Percentiles rank a stretch among this genome's conserved stretches.
Evolutionary conservation across 768 basidiomycete species (phyloP).

Genomic region (Suillus subluteus): DNA sequence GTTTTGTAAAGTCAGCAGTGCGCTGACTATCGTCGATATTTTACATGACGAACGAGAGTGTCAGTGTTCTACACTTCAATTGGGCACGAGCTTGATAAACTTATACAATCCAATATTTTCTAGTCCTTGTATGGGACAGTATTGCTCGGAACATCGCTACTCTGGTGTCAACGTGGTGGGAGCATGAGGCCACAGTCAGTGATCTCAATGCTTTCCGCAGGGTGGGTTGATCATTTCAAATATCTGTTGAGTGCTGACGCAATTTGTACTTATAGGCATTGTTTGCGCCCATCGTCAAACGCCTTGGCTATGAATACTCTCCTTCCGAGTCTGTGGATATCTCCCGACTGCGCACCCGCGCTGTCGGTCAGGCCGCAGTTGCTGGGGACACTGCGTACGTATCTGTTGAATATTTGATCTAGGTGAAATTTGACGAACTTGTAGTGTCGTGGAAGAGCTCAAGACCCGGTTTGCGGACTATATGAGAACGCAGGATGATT

Average conservation of each 20-base stretch:
- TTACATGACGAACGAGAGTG: conserved; percentile 80
- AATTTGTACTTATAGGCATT: conserved; percentile 45
- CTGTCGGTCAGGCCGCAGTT: conserved; percentile 59
- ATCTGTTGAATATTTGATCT: not conserved
- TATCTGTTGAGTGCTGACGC: not conserved
- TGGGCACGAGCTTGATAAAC: conserved; percentile 7
- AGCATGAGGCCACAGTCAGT: conserved; percentile 57
- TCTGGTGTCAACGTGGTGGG: conserved; percentile 81
- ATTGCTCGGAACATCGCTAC: conserved; percentile 58
- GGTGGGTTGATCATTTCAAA: conserved; percentile 42
- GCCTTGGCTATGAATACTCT: conserved; percentile 77
- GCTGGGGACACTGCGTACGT: conserved; percentile 47
- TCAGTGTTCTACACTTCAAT: conserved; percentile 36
- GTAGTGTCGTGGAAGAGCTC: conserved; percentile 77
- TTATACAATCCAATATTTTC: conserved; percentile 9
- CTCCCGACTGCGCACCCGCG: conserved; percentile 73
- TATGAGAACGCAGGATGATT: conserved; percentile 72
- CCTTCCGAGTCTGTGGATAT: conserved; percentile 68
- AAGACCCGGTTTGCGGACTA: conserved; percentile 71
- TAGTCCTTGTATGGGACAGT: conserved; percentile 83
- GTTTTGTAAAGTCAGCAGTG: conserved; percentile 72
- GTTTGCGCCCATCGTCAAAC: conserved; percentile 76
- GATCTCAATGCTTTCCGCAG: conserved; percentile 62
- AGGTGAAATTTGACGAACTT: not conserved
- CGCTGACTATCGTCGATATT: conserved; percentile 71